Conservation (phyloP, 306 rosid genomes). For the Parietaria judaica region DNA sequence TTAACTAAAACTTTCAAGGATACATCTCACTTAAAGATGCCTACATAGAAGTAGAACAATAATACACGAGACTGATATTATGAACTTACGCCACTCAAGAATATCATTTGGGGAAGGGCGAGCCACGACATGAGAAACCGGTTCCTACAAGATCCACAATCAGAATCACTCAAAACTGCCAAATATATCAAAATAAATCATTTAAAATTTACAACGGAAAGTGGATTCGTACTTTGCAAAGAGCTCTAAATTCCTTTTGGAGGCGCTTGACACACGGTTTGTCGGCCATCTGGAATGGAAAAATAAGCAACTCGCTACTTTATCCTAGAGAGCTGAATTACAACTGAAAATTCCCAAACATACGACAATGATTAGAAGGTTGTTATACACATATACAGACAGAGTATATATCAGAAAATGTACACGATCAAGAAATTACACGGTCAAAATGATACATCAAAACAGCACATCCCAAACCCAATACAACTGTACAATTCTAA, state of each 20-base stretch:
- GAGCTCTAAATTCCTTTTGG: conserved; percentile 98
- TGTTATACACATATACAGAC: background rate
- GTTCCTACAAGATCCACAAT: conserved; percentile 53
- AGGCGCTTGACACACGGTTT: conserved; percentile 88
- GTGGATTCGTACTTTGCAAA: conserved; percentile 64
- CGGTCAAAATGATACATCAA: no score
- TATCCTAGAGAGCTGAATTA: conserved; percentile 14
- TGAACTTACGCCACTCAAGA: conserved; percentile 98
- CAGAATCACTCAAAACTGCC: conserved; percentile 11
- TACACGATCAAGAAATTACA: background rate
- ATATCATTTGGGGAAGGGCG: conserved; percentile 89
- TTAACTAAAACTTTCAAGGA: background rate
- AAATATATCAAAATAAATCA: background rate
- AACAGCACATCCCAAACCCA: no score
- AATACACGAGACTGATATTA: background rate
- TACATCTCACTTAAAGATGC: background rate
- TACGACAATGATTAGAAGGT: conserved; percentile 5
- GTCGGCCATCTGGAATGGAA: conserved; percentile 66
- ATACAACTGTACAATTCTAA: no score
- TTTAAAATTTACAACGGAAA: background rate
- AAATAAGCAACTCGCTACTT: background rate
- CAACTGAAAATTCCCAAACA: conserved; percentile 25
- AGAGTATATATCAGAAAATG: background rate
- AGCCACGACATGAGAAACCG: conserved; percentile 95
- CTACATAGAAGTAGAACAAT: background rate